phyloP scores from a whole-genome alignment of 192 early-diverging fungal species.

The Chytriomyces sp. region DNA sequence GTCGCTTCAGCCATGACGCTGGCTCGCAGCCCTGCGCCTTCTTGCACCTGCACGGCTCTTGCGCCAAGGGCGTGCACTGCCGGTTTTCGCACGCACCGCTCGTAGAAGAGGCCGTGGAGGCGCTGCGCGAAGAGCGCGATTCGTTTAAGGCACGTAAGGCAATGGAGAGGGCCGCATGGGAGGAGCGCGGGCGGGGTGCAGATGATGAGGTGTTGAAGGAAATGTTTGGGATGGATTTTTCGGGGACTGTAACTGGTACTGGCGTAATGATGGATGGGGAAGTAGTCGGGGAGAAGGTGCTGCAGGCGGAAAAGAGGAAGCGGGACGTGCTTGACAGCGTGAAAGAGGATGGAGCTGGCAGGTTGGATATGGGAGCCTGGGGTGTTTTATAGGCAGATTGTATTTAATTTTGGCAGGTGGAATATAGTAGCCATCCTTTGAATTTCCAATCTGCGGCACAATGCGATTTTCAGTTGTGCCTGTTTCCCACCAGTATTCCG shows the following conservation, averaged over 20 bases:
- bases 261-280: no score
- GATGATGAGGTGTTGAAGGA: not conserved
- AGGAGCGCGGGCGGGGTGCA: not conserved
- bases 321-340: not conserved
- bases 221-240: constrained; percentile 17
- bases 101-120: not conserved
- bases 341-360: not conserved
- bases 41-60: not conserved
- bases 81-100: not conserved
- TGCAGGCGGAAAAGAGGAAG: not conserved
- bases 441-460: no score
- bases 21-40: not conserved
- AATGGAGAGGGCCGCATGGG: not conserved
- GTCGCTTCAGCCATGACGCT: constrained; percentile 17
- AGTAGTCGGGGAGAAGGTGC: not conserved
- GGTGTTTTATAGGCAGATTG: not conserved
- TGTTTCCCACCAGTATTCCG: no score
- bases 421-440: no score
- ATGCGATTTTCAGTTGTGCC: no score
- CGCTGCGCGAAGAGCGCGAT: not conserved
- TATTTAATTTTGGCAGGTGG: no score
- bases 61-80: not conserved
- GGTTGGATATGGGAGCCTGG: not conserved
- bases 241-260: no score
- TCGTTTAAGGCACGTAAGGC: not conserved